Percentiles rank a stretch among this genome's conserved stretches.
phyloP scores from a whole-genome alignment of 1,284 basidiomycete species.

The Sanghuangporus sanghuang region DNA sequence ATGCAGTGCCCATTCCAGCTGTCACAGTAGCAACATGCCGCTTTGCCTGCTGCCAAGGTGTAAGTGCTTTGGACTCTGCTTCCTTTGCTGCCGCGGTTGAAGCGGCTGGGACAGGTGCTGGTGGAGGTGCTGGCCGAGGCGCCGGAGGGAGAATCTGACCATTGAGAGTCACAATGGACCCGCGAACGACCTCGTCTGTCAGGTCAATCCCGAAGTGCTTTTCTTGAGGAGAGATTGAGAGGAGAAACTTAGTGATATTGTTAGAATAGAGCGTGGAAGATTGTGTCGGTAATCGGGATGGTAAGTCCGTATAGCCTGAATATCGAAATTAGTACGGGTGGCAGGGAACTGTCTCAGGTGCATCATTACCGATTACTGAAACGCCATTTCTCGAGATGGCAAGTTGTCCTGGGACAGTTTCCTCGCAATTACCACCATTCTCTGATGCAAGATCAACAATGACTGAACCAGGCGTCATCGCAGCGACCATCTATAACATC shows the following conservation, averaged over 20 bases:
- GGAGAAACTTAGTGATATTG: slow-evolving; percentile 82
- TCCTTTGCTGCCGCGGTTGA: slow-evolving; percentile 38
- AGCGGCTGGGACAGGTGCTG: slow-evolving; percentile 41
- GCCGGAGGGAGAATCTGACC: slow-evolving; percentile 62
- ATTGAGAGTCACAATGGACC: slow-evolving; percentile 70
- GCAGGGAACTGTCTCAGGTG: background rate
- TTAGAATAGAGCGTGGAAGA: slow-evolving; percentile 85
- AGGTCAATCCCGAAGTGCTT: slow-evolving; percentile 63
- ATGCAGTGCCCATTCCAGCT: slow-evolving; percentile 63
- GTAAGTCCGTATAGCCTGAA: slow-evolving; percentile 73
- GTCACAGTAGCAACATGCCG: slow-evolving; percentile 69
- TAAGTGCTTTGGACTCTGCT: slow-evolving; percentile 56
- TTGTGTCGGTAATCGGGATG: slow-evolving; percentile 79
- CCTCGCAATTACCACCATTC: slow-evolving; percentile 79
- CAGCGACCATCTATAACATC: slow-evolving; percentile 57
- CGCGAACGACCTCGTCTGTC: slow-evolving; percentile 78
- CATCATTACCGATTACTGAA: slow-evolving; percentile 65
- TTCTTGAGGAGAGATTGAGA: slow-evolving; percentile 64
- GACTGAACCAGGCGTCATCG: slow-evolving; percentile 85
- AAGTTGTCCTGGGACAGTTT: slow-evolving; percentile 71
- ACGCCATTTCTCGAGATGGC: slow-evolving; percentile 59
- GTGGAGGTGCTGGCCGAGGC: slow-evolving; percentile 58
- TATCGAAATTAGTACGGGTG: slow-evolving; percentile 5
- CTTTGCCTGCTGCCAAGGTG: slow-evolving; percentile 77
- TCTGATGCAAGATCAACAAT: slow-evolving; percentile 84